Evolutionary conservation across 768 basidiomycete species (phyloP).

Genomic region (Kwoniella shandongensis): DNA sequence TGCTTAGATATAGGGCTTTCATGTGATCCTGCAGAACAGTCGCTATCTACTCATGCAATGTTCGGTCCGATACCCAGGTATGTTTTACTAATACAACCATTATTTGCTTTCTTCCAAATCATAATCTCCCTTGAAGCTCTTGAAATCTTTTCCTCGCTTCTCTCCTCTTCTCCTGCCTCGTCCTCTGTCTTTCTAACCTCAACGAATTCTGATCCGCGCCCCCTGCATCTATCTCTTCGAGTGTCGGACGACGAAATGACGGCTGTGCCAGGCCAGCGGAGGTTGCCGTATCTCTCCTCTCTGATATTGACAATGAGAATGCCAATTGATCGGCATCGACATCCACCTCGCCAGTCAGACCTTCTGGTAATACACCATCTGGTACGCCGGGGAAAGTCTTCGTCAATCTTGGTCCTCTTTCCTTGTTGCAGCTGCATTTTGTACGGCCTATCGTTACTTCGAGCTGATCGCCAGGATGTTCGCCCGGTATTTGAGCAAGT

Average conservation of each 20-base stretch:
- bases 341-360: constrained; percentile 20
- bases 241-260: neutral
- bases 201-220: neutral
- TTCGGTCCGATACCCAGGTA: too few species aligned
- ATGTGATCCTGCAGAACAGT: too few species aligned
- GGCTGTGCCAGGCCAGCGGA: neutral
- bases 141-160: constrained; percentile 12
- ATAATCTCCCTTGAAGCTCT: constrained; percentile 8
- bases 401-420: constrained; percentile 13
- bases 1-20: too few species aligned
- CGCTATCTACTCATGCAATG: neutral
- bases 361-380: constrained; percentile 11
- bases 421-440: constrained; percentile 4
- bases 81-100: neutral
- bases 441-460: neutral
- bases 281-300: neutral
- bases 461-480: neutral
- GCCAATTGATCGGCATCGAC: too few species aligned
- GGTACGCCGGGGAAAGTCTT: constrained; percentile 19
- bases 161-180: constrained; percentile 5
- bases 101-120: neutral
- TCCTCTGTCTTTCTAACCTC: constrained; percentile 7
- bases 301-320: neutral
- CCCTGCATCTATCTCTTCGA: neutral
- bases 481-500: neutral